phyloP scores from a whole-genome alignment of 2,329 filamentous ascomycete species.

The Fulvia fulva region DNA sequence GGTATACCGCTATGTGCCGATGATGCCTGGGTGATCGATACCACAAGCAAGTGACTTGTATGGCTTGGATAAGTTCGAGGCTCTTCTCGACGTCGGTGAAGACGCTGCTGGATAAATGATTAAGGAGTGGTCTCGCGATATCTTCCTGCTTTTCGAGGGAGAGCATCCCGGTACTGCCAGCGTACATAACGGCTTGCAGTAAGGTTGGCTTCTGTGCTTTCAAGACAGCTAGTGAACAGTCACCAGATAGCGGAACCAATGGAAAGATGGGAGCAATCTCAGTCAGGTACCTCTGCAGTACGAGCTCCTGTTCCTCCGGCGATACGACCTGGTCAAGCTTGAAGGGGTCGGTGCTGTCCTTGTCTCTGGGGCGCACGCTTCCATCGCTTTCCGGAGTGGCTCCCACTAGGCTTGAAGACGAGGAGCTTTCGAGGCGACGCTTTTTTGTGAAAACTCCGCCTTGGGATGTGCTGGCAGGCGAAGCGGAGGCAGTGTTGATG shows the following conservation, averaged over 20 bases:
- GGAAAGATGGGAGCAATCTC: conserved; percentile 21
- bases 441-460: conserved; percentile 12
- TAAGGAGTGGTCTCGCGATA: conserved; percentile 65
- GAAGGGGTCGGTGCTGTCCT: conserved; percentile 4
- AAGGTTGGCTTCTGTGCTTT: conserved; percentile 43
- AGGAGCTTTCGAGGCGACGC: conserved; percentile 5
- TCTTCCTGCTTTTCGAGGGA: conserved; percentile 54
- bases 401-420: not conserved
- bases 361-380: not conserved
- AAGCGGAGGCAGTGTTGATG: not conserved
- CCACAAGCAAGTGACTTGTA: conserved; percentile 73
- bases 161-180: conserved; percentile 48
- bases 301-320: conserved; percentile 15
- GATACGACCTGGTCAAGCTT: conserved; percentile 22
- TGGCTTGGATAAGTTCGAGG: conserved; percentile 72
- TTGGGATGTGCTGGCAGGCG: not conserved
- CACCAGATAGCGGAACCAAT: conserved; percentile 15
- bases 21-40: conserved; percentile 76
- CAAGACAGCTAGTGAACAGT: conserved; percentile 12
- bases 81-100: conserved; percentile 68
- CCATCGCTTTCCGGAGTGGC: not conserved
- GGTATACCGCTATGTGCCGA: conserved; percentile 82
- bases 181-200: conserved; percentile 55
- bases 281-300: conserved; percentile 21
- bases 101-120: conserved; percentile 65